Evolutionary conservation across 495 filamentous ascomycete species (phyloP).

Genomic region (Lindgomyces ingoldianus): DNA sequence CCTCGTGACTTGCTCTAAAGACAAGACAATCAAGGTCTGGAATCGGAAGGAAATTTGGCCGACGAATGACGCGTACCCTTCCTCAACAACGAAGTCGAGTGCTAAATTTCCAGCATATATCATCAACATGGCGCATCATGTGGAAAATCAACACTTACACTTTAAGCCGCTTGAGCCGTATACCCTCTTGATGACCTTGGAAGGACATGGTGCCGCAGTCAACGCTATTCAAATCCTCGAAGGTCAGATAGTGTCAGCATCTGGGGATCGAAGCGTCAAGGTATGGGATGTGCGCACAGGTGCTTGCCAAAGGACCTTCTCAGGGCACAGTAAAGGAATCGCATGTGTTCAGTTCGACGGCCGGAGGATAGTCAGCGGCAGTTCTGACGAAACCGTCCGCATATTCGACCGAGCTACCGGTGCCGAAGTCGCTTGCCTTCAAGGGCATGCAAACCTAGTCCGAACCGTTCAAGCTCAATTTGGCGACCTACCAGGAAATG

Average conservation of each 20-base stretch:
- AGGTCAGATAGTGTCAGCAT: constrained; percentile 87
- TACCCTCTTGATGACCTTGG: constrained; percentile 73
- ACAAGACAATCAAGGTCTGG: constrained; percentile 94
- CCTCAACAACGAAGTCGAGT: constrained; percentile 26
- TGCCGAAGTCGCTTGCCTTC: constrained; percentile 83
- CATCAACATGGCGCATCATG: constrained; percentile 48
- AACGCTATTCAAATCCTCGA: constrained; percentile 93
- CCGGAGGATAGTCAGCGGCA: constrained; percentile 93
- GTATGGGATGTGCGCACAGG: constrained; percentile 89
- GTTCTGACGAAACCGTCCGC: constrained; percentile 90
- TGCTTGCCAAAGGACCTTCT: constrained; percentile 68
- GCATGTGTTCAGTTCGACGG: constrained; percentile 97
- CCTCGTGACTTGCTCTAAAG: constrained; percentile 94
- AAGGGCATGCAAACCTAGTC: constrained; percentile 79
- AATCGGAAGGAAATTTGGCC: constrained; percentile 71
- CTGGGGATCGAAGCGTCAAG: constrained; percentile 87
- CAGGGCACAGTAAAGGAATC: constrained; percentile 92
- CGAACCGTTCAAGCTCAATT: constrained; percentile 93
- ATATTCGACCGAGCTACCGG: constrained; percentile 85
- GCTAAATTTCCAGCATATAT: constrained; percentile 55
- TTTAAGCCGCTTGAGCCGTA: constrained; percentile 60
- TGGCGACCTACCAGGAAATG: constrained; percentile 79
- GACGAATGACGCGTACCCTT: constrained; percentile 51
- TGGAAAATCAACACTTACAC: constrained; percentile 46
- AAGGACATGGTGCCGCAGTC: constrained; percentile 86